phyloP scores from a whole-genome alignment of 2,329 filamentous ascomycete genomes.

The Rachicladosporium sp. region DNA sequence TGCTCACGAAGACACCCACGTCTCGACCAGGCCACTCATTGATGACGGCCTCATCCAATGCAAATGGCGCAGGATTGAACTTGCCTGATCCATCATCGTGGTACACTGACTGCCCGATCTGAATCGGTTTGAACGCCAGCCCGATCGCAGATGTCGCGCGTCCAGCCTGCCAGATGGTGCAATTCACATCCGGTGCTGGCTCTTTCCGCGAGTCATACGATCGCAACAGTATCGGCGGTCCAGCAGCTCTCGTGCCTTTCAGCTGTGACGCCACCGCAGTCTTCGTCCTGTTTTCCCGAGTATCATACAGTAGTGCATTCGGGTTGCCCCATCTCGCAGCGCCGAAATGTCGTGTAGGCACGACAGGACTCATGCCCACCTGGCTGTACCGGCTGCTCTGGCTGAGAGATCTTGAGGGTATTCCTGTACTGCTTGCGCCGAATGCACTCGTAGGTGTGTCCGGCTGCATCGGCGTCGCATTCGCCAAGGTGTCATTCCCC shows the following conservation, averaged over 20 bases:
- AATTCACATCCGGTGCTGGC: conserved; percentile 79
- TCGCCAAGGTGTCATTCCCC: conserved; percentile 57
- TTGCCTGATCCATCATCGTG: conserved; percentile 84
- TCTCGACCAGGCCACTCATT: conserved; percentile 95
- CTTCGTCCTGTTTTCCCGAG: conserved; percentile 55
- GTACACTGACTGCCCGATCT: conserved; percentile 85
- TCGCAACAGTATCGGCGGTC: conserved; percentile 56
- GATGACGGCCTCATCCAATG: conserved; percentile 77
- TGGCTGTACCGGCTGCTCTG: conserved; percentile 76
- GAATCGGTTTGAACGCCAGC: conserved; percentile 89
- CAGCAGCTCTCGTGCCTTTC: conserved; percentile 61
- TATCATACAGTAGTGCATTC: conserved; percentile 78
- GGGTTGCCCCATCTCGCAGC: conserved; percentile 61
- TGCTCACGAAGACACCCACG: conserved; percentile 79
- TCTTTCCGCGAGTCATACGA: conserved; percentile 95
- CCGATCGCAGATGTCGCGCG: conserved; percentile 83
- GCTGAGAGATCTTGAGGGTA: conserved; percentile 54
- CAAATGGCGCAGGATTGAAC: conserved; percentile 78
- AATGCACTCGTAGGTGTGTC: conserved; percentile 27
- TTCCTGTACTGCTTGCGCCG: not conserved
- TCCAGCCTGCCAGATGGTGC: conserved; percentile 93
- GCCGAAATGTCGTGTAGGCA: conserved; percentile 41
- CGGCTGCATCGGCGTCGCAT: conserved; percentile 36
- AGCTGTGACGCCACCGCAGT: conserved; percentile 87
- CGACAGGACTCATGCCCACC: conserved; percentile 51